Conservation (phyloP, 2,329 filamentous ascomycete species). For the Penicillium oxalicum region DNA sequence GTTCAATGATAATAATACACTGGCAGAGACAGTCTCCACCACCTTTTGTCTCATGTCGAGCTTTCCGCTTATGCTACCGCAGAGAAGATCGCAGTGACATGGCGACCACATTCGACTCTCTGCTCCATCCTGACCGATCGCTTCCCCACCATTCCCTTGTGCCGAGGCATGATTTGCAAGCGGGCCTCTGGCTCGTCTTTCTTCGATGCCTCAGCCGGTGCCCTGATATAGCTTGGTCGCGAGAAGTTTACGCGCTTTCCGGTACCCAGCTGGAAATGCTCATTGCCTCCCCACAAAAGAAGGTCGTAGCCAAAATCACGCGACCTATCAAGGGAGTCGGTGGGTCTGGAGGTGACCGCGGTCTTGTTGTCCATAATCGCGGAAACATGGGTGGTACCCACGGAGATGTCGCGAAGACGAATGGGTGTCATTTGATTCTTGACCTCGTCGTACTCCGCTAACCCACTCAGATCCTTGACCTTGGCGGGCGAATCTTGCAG, state of each 20-base stretch:
- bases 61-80: conserved; percentile 44
- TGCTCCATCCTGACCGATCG: conserved; percentile 74
- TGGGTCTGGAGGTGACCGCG: conserved; percentile 51
- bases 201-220: conserved; percentile 59
- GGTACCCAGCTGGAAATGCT: conserved; percentile 86
- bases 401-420: conserved; percentile 63
- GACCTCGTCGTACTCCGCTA: conserved; percentile 81
- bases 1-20: conserved; percentile 11
- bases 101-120: conserved; percentile 77
- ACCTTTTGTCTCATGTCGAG: neutral
- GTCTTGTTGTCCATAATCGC: conserved; percentile 80
- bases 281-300: conserved; percentile 91
- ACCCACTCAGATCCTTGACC: conserved; percentile 72
- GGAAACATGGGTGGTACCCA: conserved; percentile 73
- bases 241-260: conserved; percentile 78
- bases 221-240: conserved; percentile 70
- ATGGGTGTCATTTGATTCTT: conserved; percentile 67
- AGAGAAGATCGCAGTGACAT: conserved; percentile 79
- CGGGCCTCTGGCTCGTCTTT: conserved; percentile 61
- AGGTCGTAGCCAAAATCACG: conserved; percentile 83
- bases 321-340: conserved; percentile 59
- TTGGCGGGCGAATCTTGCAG: conserved; percentile 71
- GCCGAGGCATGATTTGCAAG: conserved; percentile 73
- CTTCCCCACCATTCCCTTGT: conserved; percentile 63
- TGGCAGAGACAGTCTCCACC: conserved; percentile 15